These are phyloP conservation scores for Calonectria pseudoturangicola DNA, from an alignment of 2,329 filamentous ascomycete species.

Conservation along the genomic window DNA sequence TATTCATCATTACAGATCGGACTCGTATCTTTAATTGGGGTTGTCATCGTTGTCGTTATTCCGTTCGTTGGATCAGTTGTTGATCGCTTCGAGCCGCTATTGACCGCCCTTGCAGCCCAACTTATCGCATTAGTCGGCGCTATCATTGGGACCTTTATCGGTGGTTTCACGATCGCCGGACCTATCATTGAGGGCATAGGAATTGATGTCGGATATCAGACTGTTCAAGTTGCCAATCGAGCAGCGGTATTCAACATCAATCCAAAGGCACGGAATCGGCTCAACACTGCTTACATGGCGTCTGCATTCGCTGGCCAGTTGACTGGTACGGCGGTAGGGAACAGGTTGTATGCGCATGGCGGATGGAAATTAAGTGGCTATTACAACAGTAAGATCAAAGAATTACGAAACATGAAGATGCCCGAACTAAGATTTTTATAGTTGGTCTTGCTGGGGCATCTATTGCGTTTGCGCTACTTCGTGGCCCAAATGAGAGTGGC, in stretches of 20 bases:
- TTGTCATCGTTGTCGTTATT: slow-evolving; percentile 79
- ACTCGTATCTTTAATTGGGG: slow-evolving; percentile 85
- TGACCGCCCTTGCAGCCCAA: slow-evolving; percentile 79
- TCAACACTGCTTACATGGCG: slow-evolving; percentile 91
- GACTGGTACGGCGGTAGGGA: slow-evolving; percentile 78
- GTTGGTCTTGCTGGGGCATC: slow-evolving; percentile 53
- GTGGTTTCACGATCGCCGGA: slow-evolving; percentile 81
- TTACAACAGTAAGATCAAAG: slow-evolving; percentile 54
- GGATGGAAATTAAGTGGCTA: slow-evolving; percentile 70
- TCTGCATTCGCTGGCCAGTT: slow-evolving; percentile 84
- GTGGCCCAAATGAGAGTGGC: slow-evolving; percentile 56
- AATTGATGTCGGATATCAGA: slow-evolving; percentile 83
- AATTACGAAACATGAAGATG: background rate
- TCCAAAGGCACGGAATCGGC: slow-evolving; percentile 81
- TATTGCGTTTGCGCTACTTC: slow-evolving; percentile 54
- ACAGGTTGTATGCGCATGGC: slow-evolving; percentile 70
- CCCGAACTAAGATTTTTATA: background rate
- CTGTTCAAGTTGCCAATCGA: slow-evolving; percentile 83
- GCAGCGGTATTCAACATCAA: slow-evolving; percentile 82
- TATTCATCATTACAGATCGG: slow-evolving; percentile 82
- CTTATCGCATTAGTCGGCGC: slow-evolving; percentile 62
- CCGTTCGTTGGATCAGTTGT: slow-evolving; percentile 82
- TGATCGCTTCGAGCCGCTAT: slow-evolving; percentile 80
- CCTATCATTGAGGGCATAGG: slow-evolving; percentile 84
- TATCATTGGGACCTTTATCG: slow-evolving; percentile 77